phyloP scores from a whole-genome alignment of 306 rosid genomes.

The Crotalaria pallida region DNA sequence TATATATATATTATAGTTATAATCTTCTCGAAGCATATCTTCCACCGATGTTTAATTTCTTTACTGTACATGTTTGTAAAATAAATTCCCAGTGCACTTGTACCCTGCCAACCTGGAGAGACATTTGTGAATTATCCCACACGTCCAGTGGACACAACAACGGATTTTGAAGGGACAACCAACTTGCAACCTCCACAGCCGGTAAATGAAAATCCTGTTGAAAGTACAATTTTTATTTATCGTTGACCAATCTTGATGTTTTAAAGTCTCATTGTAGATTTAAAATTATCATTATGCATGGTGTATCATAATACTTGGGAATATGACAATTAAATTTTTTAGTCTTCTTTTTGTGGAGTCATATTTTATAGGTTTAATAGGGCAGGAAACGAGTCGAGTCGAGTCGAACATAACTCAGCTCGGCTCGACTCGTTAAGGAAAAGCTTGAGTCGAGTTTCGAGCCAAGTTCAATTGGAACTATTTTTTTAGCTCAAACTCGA shows the following conservation, averaged over 20 bases:
- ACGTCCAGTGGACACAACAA: constrained; percentile 88
- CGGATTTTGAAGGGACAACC: constrained; percentile 93
- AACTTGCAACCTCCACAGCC: constrained; percentile 79
- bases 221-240: constrained; percentile 3
- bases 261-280: background rate
- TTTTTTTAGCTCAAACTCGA: no score
- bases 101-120: constrained; percentile 81
- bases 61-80: constrained; percentile 22
- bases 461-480: no score
- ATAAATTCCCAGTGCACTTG: constrained; percentile 69
- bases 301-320: constrained; percentile 6
- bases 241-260: constrained; percentile 4
- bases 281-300: background rate
- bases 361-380: constrained; percentile 1
- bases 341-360: constrained; percentile 14
- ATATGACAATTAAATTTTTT: background rate
- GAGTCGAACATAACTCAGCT: no score
- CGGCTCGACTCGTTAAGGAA: no score
- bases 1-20: no score
- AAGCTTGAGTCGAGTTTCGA: no score
- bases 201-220: constrained; percentile 32
- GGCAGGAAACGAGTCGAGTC: no score
- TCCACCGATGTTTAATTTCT: background rate
- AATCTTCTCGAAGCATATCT: constrained; percentile 13
- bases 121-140: constrained; percentile 77